A percentile compares a stretch with the other conserved stretches of the same genome.
Conservation (phyloP, 2,329 filamentous ascomycete genomes). For the Bipolaris bicolor region DNA sequence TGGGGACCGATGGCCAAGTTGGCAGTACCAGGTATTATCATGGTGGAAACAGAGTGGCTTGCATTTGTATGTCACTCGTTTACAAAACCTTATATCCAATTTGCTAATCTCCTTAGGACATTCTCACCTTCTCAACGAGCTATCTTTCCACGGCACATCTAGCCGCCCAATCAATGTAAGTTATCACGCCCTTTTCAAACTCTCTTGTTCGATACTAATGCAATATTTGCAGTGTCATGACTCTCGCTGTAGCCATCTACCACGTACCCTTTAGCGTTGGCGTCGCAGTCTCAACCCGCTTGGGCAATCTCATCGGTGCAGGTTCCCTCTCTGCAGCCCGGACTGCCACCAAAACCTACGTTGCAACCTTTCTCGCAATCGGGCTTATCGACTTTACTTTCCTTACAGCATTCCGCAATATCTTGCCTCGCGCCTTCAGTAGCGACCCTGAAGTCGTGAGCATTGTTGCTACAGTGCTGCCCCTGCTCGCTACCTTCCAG, state of each 20-base stretch:
- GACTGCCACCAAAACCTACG: constrained; percentile 43
- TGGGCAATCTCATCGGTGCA: constrained; percentile 50
- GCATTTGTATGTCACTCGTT: constrained; percentile 31
- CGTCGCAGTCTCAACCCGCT: constrained; percentile 47
- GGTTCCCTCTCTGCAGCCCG: constrained; percentile 43
- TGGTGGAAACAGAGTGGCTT: constrained; percentile 75
- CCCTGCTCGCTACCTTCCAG: constrained; percentile 47
- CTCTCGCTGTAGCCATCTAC: constrained; percentile 45
- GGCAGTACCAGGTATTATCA: constrained; percentile 87
- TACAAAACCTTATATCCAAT: neutral
- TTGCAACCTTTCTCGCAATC: constrained; percentile 44
- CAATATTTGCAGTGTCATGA: constrained; percentile 38
- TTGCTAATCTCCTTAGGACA: constrained; percentile 27
- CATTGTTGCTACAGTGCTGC: constrained; percentile 44
- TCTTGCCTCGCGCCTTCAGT: constrained; percentile 45
- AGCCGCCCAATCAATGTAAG: constrained; percentile 69
- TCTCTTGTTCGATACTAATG: neutral
- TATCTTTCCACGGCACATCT: constrained; percentile 81
- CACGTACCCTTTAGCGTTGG: constrained; percentile 51
- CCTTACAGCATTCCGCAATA: constrained; percentile 35
- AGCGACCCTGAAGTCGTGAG: constrained; percentile 44
- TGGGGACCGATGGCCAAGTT: constrained; percentile 86
- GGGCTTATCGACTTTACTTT: constrained; percentile 45
- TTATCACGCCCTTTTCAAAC: neutral
- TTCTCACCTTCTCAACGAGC: constrained; percentile 73